Conservation (phyloP, 2,329 filamentous ascomycete species). For the Beauveria sp. region DNA sequence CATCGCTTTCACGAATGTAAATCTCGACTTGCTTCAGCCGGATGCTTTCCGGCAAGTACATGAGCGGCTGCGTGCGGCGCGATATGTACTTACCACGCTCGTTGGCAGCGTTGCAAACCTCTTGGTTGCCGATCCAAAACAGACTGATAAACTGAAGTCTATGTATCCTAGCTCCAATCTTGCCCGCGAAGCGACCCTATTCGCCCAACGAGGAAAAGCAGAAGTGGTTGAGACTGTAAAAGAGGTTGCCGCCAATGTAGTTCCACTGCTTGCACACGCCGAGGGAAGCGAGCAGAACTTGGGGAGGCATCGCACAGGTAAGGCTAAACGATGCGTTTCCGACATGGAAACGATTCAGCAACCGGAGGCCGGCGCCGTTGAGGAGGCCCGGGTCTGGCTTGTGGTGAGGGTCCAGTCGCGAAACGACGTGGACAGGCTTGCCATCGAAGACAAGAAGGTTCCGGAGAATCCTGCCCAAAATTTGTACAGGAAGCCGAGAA, state of each 20-base stretch:
- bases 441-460: slow-evolving; percentile 27
- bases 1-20: slow-evolving; percentile 30
- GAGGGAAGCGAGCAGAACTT: slow-evolving; percentile 29
- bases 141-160: slow-evolving; percentile 38
- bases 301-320: slow-evolving; percentile 25
- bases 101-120: slow-evolving; percentile 17
- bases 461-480: slow-evolving; percentile 30
- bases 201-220: slow-evolving; percentile 47
- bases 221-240: slow-evolving; percentile 43
- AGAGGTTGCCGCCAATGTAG: slow-evolving; percentile 33
- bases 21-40: slow-evolving; percentile 34
- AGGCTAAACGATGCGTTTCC: slow-evolving; percentile 24
- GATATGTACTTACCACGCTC: slow-evolving; percentile 24
- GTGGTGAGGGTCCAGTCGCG: slow-evolving; percentile 31
- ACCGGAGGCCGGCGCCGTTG: slow-evolving; percentile 12
- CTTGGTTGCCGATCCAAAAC: slow-evolving; percentile 32
- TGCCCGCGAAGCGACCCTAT: slow-evolving; percentile 36
- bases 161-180: slow-evolving; percentile 34
- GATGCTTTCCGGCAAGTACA: slow-evolving; percentile 26
- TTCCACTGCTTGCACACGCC: slow-evolving; percentile 32
- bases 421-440: slow-evolving; percentile 34
- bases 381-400: neutral
- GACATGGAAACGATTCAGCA: slow-evolving; percentile 34
- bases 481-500: slow-evolving; percentile 17
- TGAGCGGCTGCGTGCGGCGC: slow-evolving; percentile 28